Evolutionary conservation across 306 rosid species (phyloP).

Genomic region (Fragaria ananassa): DNA sequence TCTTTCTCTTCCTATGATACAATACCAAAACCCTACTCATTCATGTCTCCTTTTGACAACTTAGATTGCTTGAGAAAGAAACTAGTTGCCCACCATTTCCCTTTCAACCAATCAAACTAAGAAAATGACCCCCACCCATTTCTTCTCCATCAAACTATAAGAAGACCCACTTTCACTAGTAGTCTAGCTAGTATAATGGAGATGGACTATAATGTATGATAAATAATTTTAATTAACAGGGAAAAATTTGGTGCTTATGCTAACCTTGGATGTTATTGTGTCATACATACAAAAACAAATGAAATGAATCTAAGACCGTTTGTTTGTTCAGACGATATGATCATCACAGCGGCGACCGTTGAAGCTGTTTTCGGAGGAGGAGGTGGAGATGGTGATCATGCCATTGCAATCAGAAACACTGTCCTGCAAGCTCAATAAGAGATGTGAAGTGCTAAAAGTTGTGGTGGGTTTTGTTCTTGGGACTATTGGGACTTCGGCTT

Average conservation of each 20-base stretch:
- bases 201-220: not conserved
- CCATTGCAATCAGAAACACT: constrained; percentile 87
- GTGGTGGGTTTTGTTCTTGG: constrained; percentile 72
- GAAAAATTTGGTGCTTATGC: not conserved
- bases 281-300: constrained; percentile 20
- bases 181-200: not conserved
- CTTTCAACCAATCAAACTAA: not conserved
- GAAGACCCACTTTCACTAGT: not conserved
- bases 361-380: constrained; percentile 64
- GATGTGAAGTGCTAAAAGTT: constrained; percentile 65
- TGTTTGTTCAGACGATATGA: constrained; percentile 42
- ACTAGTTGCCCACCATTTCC: not conserved
- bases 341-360: constrained; percentile 31
- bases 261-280: constrained; percentile 15
- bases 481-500: constrained; percentile 77
- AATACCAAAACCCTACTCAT: constrained; percentile 22
- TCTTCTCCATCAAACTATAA: not conserved
- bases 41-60: not conserved
- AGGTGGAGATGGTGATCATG: constrained; percentile 62
- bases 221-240: not conserved
- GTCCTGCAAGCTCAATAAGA: constrained; percentile 71
- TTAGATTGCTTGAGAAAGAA: constrained; percentile 14
- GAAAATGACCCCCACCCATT: not conserved
- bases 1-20: not conserved
- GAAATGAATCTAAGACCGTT: constrained; percentile 10